These are phyloP conservation scores for Leishmania lainsoni DNA, from an alignment of 208 protist genomes.

Conservation along the genomic window DNA sequence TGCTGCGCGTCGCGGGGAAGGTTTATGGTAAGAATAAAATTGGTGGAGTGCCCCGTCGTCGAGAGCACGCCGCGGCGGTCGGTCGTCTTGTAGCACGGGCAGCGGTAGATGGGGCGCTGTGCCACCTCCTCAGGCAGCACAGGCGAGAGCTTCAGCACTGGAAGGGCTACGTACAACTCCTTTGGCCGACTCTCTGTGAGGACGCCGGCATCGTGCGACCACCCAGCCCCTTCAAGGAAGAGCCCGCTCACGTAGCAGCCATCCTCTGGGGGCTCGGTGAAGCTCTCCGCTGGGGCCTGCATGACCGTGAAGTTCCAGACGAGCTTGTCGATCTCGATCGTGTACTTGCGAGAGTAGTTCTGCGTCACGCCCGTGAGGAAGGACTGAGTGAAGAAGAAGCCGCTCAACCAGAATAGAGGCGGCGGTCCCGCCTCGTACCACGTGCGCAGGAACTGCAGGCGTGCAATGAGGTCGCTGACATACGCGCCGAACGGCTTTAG, in stretches of 20 bases:
- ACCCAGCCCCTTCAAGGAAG: slow-evolving; percentile 91
- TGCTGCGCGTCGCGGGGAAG: slow-evolving; percentile 74
- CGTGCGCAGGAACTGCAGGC: slow-evolving; percentile 92
- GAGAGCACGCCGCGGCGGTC: slow-evolving; percentile 94
- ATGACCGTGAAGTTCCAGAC: slow-evolving; percentile 93
- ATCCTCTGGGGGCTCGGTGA: slow-evolving; percentile 60
- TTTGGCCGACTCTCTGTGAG: slow-evolving; percentile 92
- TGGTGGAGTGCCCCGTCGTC: slow-evolving; percentile 98
- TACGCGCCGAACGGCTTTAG: slow-evolving; percentile 97
- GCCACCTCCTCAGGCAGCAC: slow-evolving; percentile 56
- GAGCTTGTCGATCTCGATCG: slow-evolving; percentile 97
- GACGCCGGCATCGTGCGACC: slow-evolving; percentile 51
- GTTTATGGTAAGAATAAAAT: slow-evolving; percentile 95
- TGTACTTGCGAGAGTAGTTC: slow-evolving; percentile 96
- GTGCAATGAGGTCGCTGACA: slow-evolving; percentile 93
- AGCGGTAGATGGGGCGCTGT: slow-evolving; percentile 75
- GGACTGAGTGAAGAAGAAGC: slow-evolving; percentile 98
- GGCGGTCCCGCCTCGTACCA: slow-evolving; percentile 89
- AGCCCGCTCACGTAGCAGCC: slow-evolving; percentile 92
- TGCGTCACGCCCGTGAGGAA: slow-evolving; percentile 97
- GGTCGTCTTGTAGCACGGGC: slow-evolving; percentile 96
- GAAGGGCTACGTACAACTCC: slow-evolving; percentile 91
- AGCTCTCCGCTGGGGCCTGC: slow-evolving; percentile 35
- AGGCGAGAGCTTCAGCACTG: slow-evolving; percentile 74
- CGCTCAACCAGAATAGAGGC: slow-evolving; percentile 94